phyloP scores from a whole-genome alignment of 108 stramenopile species.

The Cyclotella sp. region DNA sequence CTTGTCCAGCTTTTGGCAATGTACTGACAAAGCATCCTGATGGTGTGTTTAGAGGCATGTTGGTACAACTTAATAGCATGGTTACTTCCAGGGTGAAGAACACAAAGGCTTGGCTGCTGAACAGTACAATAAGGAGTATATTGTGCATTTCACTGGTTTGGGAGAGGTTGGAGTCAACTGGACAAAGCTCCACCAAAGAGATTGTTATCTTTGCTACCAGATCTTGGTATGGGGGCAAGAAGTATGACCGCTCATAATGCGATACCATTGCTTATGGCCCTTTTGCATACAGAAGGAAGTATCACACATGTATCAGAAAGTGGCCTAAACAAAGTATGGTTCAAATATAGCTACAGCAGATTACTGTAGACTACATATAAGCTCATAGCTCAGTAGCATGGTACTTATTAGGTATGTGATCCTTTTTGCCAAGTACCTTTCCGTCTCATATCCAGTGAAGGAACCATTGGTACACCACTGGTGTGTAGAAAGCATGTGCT shows the following conservation, averaged over 20 bases:
- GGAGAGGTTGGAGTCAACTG: conserved; percentile 4
- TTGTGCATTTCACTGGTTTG: not conserved
- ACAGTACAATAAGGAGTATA: not conserved
- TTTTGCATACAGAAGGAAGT: too few species aligned
- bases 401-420: too few species aligned
- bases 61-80: not conserved
- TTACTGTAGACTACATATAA: too few species aligned
- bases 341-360: too few species aligned
- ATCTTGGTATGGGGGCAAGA: not conserved
- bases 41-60: conserved; percentile 2
- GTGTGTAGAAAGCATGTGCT: too few species aligned
- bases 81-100: not conserved
- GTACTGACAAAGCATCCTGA: not conserved
- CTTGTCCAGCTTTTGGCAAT: not conserved
- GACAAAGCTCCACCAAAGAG: not conserved
- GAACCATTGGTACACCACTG: too few species aligned
- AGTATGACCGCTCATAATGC: not conserved
- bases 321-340: too few species aligned
- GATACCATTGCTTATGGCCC: too few species aligned
- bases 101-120: not conserved
- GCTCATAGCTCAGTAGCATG: too few species aligned
- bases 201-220: not conserved
- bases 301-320: too few species aligned
- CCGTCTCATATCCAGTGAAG: too few species aligned
- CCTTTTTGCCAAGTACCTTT: too few species aligned